A percentile compares a stretch with the other conserved stretches of the same genome.
Evolutionary conservation across 805 yeast genomes (phyloP).

Genomic region (Candida patagonica): DNA sequence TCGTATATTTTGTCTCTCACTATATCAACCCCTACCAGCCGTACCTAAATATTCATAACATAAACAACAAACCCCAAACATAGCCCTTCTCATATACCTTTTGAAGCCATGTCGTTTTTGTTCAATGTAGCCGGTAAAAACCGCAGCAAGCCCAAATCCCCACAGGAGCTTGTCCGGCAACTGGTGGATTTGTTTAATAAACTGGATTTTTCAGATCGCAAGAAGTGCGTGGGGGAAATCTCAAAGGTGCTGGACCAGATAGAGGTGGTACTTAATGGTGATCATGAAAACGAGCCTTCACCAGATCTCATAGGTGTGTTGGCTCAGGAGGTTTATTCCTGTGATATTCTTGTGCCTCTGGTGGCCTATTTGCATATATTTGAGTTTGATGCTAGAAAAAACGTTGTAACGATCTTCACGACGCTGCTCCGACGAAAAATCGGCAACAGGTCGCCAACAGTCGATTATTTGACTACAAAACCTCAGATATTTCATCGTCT

Average conservation of each 20-base stretch:
- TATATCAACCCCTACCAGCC: not conserved
- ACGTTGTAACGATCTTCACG: slow-evolving; percentile 62
- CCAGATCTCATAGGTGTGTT: slow-evolving; percentile 68
- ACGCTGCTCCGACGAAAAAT: slow-evolving; percentile 70
- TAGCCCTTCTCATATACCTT: too few relatives aligned
- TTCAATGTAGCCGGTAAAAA: too few relatives aligned
- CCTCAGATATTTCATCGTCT: slow-evolving; percentile 58
- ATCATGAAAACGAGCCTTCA: slow-evolving; percentile 40
- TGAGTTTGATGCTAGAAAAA: slow-evolving; percentile 87
- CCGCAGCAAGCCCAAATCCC: slow-evolving; percentile 78
- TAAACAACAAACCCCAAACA: too few relatives aligned
- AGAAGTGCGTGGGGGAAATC: slow-evolving; percentile 61
- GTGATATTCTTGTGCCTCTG: slow-evolving; percentile 59
- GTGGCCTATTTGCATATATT: slow-evolving; percentile 51
- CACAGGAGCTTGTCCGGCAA: slow-evolving; percentile 70
- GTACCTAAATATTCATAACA: not conserved
- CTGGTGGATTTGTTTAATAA: slow-evolving; percentile 65
- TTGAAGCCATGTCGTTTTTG: slow-evolving; percentile 91
- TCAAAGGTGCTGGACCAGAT: slow-evolving; percentile 55
- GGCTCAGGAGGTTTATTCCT: slow-evolving; percentile 68
- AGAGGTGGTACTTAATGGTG: slow-evolving; percentile 59
- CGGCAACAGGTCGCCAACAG: slow-evolving; percentile 74
- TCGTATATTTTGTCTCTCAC: too few relatives aligned
- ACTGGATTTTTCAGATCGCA: slow-evolving; percentile 17
- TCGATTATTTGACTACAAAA: slow-evolving; percentile 63